These are phyloP conservation scores for Daldinia caldariorum DNA, from an alignment of 495 filamentous ascomycete genomes.

Conservation along the genomic window DNA sequence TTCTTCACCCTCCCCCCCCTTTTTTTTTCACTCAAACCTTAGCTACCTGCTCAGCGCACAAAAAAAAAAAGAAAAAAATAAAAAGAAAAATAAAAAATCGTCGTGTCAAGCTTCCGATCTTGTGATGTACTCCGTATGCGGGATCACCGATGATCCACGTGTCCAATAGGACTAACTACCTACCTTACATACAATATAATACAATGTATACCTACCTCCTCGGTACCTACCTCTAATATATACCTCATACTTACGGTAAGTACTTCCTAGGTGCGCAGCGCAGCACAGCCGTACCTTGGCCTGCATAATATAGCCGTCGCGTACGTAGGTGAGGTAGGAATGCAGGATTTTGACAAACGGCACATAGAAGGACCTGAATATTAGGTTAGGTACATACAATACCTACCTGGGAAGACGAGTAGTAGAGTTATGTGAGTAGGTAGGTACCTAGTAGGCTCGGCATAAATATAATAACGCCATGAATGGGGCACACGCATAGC, in stretches of 20 bases:
- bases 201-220: too few species aligned
- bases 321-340: neutral
- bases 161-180: neutral
- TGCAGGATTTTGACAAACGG: neutral
- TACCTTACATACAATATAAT: too few species aligned
- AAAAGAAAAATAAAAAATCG: neutral
- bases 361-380: neutral
- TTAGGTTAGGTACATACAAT: too few species aligned
- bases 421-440: too few species aligned
- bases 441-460: too few species aligned
- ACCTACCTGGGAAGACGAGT: too few species aligned
- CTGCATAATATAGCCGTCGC: neutral
- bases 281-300: neutral
- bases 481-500: too few species aligned
- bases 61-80: neutral
- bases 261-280: neutral
- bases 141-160: neutral
- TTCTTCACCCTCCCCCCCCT: neutral
- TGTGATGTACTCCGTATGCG: conserved; percentile 6
- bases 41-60: too few species aligned
- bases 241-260: neutral
- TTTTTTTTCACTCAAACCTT: neutral
- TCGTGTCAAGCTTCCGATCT: neutral
- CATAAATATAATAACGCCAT: neutral
- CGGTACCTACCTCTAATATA: too few species aligned